Conservation (phyloP, 2,329 filamentous ascomycete species). For the Dothistroma pini region DNA sequence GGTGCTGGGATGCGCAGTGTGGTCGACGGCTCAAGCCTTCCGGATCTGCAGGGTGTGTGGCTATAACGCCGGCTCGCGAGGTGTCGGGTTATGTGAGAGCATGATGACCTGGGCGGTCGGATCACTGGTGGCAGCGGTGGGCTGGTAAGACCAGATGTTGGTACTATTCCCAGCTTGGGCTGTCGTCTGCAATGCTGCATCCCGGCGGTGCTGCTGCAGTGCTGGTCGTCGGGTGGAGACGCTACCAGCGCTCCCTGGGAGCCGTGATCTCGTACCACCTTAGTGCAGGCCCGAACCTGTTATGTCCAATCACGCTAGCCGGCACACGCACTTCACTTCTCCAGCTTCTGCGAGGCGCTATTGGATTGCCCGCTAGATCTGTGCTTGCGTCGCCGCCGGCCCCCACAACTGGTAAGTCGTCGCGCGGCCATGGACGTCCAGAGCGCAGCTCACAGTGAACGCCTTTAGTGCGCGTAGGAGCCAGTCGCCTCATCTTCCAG, state of each 20-base stretch:
- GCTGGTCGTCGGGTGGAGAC: conserved; percentile 8
- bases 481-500: background rate
- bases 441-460: conserved; percentile 16
- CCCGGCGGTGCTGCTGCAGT: conserved; percentile 5
- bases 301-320: conserved; percentile 10
- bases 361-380: conserved; percentile 10
- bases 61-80: background rate
- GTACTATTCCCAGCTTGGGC: conserved; percentile 20
- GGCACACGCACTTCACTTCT: conserved; percentile 17
- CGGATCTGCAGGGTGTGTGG: conserved; percentile 21
- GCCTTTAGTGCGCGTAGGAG: conserved; percentile 13
- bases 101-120: background rate
- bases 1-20: conserved; percentile 21
- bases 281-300: conserved; percentile 15
- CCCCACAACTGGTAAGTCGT: conserved; percentile 12
- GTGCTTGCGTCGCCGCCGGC: conserved; percentile 10
- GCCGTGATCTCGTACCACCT: conserved; percentile 19
- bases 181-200: conserved; percentile 5
- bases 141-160: conserved; percentile 5
- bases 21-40: conserved; percentile 22
- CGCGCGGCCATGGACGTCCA: conserved; percentile 11
- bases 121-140: conserved; percentile 8
- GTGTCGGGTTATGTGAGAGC: conserved; percentile 8
- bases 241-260: conserved; percentile 2
- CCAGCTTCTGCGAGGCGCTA: conserved; percentile 21